These are phyloP conservation scores for Populus hybrid DNA, from an alignment of 441 rosid genomes.

Conservation along the genomic window DNA sequence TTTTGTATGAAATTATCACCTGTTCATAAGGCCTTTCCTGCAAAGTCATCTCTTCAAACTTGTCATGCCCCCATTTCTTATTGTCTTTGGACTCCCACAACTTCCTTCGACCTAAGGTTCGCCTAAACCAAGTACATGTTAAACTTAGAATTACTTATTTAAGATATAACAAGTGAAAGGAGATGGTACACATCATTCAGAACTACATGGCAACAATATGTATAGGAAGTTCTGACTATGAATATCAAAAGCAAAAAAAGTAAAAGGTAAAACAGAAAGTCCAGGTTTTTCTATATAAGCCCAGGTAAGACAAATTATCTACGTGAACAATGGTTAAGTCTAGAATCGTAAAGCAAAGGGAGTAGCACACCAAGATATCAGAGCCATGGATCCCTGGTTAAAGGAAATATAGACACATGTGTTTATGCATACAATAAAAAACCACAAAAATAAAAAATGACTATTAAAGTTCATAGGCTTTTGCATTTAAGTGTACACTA, in stretches of 20 bases:
- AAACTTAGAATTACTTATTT: neutral
- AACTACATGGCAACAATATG: neutral
- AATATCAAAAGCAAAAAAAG: neutral
- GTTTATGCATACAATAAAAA: neutral
- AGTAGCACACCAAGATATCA: neutral
- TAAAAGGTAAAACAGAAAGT: neutral
- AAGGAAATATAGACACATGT: neutral
- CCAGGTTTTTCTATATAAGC: neutral
- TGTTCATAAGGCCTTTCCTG: constrained; percentile 61
- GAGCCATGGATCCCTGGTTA: neutral
- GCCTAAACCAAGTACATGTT: constrained; percentile 41
- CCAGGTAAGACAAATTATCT: neutral
- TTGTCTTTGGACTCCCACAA: constrained; percentile 94
- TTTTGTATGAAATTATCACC: constrained; percentile 26
- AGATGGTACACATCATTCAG: neutral
- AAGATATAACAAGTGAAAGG: constrained; percentile 1
- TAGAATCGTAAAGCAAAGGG: neutral
- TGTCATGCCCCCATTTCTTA: constrained; percentile 98
- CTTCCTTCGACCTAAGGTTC: constrained; percentile 68
- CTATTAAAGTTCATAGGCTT: neutral
- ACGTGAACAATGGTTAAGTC: neutral
- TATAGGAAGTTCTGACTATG: neutral
- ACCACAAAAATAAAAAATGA: neutral
- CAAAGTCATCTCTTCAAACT: constrained; percentile 75
- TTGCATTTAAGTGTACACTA: neutral